phyloP scores from a whole-genome alignment of 106 monocot genomes.

The Acorus calamus region DNA sequence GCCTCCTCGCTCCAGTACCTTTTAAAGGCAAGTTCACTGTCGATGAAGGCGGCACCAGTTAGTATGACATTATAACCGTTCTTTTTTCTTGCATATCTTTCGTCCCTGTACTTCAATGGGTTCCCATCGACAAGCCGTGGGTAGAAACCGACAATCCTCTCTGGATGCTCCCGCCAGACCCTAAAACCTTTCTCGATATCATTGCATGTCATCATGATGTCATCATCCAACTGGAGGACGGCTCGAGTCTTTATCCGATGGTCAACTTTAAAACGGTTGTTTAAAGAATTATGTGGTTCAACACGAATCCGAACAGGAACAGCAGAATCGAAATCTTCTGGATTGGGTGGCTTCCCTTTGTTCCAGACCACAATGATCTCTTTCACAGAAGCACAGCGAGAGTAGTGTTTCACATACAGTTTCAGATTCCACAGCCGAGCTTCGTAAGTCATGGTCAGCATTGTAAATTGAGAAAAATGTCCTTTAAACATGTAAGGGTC shows the following conservation, averaged over 20 bases:
- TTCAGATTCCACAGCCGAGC: conserved; percentile 57
- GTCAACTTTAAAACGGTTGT: conserved; percentile 42
- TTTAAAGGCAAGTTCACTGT: conserved; percentile 34
- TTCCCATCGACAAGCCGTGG: conserved; percentile 34
- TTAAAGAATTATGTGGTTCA: conserved; percentile 37
- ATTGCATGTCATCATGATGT: conserved; percentile 55
- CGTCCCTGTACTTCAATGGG: conserved; percentile 41
- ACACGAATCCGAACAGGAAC: conserved; percentile 45
- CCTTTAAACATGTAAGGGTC: conserved; percentile 27
- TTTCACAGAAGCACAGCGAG: conserved; percentile 42
- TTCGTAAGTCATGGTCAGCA: conserved; percentile 56
- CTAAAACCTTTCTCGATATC: conserved; percentile 46
- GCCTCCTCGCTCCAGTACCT: conserved; percentile 47
- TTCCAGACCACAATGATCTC: conserved; percentile 61
- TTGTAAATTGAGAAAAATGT: conserved; percentile 43
- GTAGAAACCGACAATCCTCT: conserved; percentile 48
- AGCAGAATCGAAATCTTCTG: conserved; percentile 35
- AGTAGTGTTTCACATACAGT: conserved; percentile 48
- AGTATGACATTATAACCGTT: conserved; percentile 39
- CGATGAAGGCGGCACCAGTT: conserved; percentile 61
- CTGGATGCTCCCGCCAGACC: conserved; percentile 55
- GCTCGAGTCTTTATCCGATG: conserved; percentile 31
- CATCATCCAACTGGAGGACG: conserved; percentile 50
- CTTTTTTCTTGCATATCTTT: conserved; percentile 36
- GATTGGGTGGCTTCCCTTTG: conserved; percentile 36